These are phyloP conservation scores for Thalassiosira ordinaria DNA, from an alignment of 352 stramenopile genomes.

Conservation along the genomic window DNA sequence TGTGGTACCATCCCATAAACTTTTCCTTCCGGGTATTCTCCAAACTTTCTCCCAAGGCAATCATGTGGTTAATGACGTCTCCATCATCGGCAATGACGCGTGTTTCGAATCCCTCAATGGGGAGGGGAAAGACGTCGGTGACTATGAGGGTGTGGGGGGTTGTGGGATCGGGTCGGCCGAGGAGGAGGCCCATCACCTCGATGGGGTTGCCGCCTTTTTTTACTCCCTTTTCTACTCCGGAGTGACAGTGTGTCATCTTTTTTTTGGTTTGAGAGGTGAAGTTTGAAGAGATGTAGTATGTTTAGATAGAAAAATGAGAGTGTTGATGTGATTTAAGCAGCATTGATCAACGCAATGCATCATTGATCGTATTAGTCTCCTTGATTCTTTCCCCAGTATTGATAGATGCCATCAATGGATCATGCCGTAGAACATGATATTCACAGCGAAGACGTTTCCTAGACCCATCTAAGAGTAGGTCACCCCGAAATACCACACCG, in stretches of 20 bases:
- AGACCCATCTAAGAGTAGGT: too few relatives aligned
- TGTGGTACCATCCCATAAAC: constrained; percentile 99
- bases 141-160: constrained; percentile 94
- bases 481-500: too few relatives aligned
- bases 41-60: constrained; percentile 94
- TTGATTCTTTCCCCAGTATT: too few relatives aligned
- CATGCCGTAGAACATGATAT: too few relatives aligned
- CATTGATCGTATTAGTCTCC: too few relatives aligned
- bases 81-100: constrained; percentile 96
- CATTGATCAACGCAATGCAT: too few relatives aligned
- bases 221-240: constrained; percentile 98
- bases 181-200: constrained; percentile 99
- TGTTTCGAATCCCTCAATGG: constrained; percentile 92
- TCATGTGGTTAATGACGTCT: constrained; percentile 99
- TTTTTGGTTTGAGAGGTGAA: constrained; percentile 55
- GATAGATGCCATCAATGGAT: too few relatives aligned
- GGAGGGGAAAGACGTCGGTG: constrained; percentile 97
- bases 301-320: too few relatives aligned
- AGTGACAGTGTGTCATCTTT: constrained; percentile 96
- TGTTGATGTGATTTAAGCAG: too few relatives aligned
- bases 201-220: constrained; percentile 92
- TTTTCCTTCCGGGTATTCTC: constrained; percentile 94
- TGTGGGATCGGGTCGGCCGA: constrained; percentile 92
- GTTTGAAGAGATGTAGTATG: too few relatives aligned
- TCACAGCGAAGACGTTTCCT: too few relatives aligned